A percentile compares a stretch with the other conserved stretches of the same genome.
These are phyloP conservation scores for Cercophora sp. DNA, from an alignment of 495 filamentous ascomycete genomes.

Conservation along the genomic window DNA sequence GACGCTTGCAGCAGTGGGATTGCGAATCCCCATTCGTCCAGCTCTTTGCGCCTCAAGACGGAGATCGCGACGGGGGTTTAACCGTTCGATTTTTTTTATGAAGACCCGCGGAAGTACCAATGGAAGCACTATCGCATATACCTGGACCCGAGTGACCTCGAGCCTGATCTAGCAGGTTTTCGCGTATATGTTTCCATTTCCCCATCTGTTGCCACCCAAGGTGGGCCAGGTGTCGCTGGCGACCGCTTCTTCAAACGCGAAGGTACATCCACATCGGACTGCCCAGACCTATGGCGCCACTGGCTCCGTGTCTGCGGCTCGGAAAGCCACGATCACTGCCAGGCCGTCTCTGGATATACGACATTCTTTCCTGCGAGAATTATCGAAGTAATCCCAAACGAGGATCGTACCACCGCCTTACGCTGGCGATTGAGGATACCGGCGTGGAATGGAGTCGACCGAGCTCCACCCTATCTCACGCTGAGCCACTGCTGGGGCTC, in stretches of 20 bases:
- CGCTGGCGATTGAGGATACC: background rate
- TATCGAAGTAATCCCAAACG: background rate
- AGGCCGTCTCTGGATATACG: background rate
- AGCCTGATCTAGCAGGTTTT: too few relatives aligned
- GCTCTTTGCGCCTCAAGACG: background rate
- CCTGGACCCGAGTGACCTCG: too few relatives aligned
- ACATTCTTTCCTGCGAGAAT: background rate
- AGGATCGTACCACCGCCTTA: background rate
- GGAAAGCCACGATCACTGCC: background rate
- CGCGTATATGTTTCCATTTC: background rate
- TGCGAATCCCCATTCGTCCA: background rate
- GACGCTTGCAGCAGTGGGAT: background rate
- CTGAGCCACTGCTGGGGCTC: background rate
- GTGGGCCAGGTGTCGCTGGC: background rate
- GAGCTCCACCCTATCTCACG: background rate
- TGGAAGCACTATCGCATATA: too few relatives aligned
- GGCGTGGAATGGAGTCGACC: background rate
- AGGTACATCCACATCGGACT: background rate
- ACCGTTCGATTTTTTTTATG: background rate
- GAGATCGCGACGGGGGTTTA: background rate
- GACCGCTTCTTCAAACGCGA: background rate
- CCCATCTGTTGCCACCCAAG: background rate
- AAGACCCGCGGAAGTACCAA: background rate
- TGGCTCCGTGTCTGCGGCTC: background rate
- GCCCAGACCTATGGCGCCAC: background rate